phyloP scores from a whole-genome alignment of 495 filamentous ascomycete genomes.

The Tetracladium setigerum region DNA sequence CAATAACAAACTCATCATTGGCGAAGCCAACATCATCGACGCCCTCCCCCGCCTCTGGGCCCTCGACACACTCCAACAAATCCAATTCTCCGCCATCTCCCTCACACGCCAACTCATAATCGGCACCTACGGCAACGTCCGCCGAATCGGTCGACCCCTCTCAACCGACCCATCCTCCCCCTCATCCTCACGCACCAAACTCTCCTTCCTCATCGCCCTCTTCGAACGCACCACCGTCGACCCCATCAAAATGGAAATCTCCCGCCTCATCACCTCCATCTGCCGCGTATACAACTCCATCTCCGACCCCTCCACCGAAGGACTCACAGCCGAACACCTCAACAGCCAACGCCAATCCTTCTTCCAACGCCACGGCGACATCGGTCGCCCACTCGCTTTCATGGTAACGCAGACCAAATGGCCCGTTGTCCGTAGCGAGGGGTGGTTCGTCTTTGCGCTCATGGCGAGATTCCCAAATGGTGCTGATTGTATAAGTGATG shows the following conservation, averaged over 20 bases:
- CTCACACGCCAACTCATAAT: slow-evolving; percentile 59
- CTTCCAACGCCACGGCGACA: slow-evolving; percentile 40
- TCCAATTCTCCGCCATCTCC: slow-evolving; percentile 61
- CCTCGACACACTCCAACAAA: slow-evolving; percentile 53
- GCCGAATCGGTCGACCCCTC: slow-evolving; percentile 33
- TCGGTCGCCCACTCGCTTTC: slow-evolving; percentile 47
- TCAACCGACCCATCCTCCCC: slow-evolving; percentile 32
- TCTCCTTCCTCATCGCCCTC: slow-evolving; percentile 54
- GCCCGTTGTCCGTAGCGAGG: slow-evolving; percentile 63
- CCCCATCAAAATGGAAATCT: slow-evolving; percentile 67
- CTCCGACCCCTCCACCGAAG: slow-evolving; percentile 23
- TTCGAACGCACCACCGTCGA: slow-evolving; percentile 50
- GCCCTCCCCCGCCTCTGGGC: slow-evolving; percentile 54
- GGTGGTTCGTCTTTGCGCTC: slow-evolving; percentile 66
- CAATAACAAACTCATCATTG: slow-evolving; percentile 53
- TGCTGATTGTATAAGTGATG: slow-evolving; percentile 38
- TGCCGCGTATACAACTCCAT: slow-evolving; percentile 51
- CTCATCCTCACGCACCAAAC: slow-evolving; percentile 35
- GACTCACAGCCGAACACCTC: slow-evolving; percentile 9
- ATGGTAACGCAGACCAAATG: slow-evolving; percentile 63
- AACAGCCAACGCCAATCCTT: slow-evolving; percentile 35
- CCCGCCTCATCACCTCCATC: slow-evolving; percentile 55
- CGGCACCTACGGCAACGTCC: slow-evolving; percentile 51
- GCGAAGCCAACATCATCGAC: slow-evolving; percentile 39
- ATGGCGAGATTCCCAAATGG: slow-evolving; percentile 50